Conservation (phyloP, 441 rosid species). For the Erodium moschatum region DNA sequence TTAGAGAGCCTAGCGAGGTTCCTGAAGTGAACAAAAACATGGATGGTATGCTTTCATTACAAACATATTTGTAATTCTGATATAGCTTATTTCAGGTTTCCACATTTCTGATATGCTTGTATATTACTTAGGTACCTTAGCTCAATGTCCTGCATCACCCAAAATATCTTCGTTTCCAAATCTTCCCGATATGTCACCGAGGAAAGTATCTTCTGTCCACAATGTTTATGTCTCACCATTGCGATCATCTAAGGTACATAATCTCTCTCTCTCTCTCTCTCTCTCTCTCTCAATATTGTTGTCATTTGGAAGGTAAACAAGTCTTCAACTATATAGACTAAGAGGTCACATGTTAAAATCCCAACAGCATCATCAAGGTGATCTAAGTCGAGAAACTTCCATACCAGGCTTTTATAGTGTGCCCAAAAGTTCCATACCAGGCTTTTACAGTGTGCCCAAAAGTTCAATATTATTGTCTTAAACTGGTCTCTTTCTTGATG, state of each 20-base stretch:
- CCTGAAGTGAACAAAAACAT: constrained; percentile 48
- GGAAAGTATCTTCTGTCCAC: constrained; percentile 79
- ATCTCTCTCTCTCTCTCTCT: constrained; percentile 8
- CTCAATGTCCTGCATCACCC: constrained; percentile 84
- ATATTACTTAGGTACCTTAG: constrained; percentile 32
- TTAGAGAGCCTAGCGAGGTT: constrained; percentile 32
- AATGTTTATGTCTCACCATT: constrained; percentile 93
- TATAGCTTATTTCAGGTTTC: not conserved
- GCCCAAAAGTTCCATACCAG: too few species aligned
- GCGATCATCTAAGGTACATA: constrained; percentile 76
- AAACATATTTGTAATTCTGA: not conserved
- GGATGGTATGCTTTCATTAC: constrained; percentile 39
- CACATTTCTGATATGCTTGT: constrained; percentile 18
- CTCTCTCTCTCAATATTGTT: not conserved
- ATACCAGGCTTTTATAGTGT: too few species aligned
- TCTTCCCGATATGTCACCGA: constrained; percentile 97
- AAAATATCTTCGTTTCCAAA: constrained; percentile 70
- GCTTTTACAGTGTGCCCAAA: too few species aligned
- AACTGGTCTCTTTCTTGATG: not conserved
- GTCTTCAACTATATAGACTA: not conserved
- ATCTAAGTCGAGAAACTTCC: not conserved
- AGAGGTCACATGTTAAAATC: not conserved
- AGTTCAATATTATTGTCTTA: not conserved
- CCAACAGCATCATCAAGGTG: not conserved
- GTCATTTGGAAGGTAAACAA: not conserved